Base-by-base conservation (phyloP, 495 filamentous ascomycete species). In the Extremus antarcticus region DNA sequence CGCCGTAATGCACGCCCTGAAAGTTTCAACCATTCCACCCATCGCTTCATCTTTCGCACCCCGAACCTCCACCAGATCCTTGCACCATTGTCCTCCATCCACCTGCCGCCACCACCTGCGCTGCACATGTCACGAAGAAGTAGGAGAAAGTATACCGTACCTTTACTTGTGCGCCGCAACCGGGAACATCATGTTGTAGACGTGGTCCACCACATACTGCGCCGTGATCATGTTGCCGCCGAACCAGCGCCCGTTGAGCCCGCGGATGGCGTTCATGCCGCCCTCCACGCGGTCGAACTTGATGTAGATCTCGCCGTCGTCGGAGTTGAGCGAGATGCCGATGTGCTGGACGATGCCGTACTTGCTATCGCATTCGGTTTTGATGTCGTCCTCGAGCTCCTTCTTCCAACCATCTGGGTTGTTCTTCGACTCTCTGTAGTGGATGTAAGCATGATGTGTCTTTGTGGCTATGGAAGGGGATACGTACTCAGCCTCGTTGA, bases 291-390 rank as follows among this genome's bases (percentile, higher is more conserved):
- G 84, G 73, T 95, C 88, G 68, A 97, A 99, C 71, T 97, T 97
- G 66, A 97, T 80, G 71, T 95, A 99, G 65, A 99, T 91, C 65
- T 97, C 94, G 72, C 94, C 94, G 67, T 86, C 80, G 51, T 86
- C 88, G 70, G 92, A 95, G 59, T 87, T 79, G 78, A 96, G 91
- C 25, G 46, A 47, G 75, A 96, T 74, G 66, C 88, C 78, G 73
- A 96, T 95, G 81, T 99, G 94, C 74, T 96, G 89, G 67, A 99
- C 90, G 67, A 90, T 86, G 66, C 94, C 94, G 77, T 96, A 99
- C 76, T 92, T 94, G 59, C 83, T 77, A 72, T 94, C 88, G 68
- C 92, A 95, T 76, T 99, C 94, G 63, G 77, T 75, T 70, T 86
- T 83, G 63, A 99, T 87, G 63, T 99, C 94, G 66, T 91, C 87